Evolutionary conservation across 2,329 filamentous ascomycete genomes (phyloP).

Genomic region (Aspergillus persii): DNA sequence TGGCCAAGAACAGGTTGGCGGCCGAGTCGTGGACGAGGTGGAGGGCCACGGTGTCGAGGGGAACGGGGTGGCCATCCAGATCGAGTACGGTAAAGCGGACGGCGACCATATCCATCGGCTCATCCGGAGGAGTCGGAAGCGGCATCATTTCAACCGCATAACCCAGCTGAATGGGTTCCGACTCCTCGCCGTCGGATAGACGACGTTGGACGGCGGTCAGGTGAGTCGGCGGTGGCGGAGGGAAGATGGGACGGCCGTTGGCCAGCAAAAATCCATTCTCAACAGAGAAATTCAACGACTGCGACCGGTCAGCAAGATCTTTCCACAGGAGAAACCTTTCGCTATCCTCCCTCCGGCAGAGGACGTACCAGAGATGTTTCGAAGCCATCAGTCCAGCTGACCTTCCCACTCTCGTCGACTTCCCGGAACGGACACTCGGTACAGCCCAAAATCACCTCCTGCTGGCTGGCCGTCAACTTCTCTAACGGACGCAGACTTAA

Average conservation of each 20-base stretch:
- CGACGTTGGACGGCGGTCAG: conserved; percentile 36
- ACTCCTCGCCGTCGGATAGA: conserved; percentile 35
- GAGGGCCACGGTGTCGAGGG: conserved; percentile 44
- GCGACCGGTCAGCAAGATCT: not conserved
- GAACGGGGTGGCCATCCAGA: conserved; percentile 42
- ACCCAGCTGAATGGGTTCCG: conserved; percentile 39
- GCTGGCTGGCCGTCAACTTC: conserved; percentile 24
- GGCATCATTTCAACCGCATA: conserved; percentile 44
- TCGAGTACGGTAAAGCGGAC: conserved; percentile 48
- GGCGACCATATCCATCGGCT: conserved; percentile 34
- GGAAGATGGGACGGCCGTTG: conserved; percentile 42
- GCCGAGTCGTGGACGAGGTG: conserved; percentile 36
- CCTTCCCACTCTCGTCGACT: conserved; percentile 25
- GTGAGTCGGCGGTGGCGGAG: conserved; percentile 29
- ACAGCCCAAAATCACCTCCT: conserved; percentile 34
- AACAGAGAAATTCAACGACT: conserved; percentile 38
- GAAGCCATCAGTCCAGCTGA: conserved; percentile 35
- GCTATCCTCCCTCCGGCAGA: not conserved
- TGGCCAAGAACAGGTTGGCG: conserved; percentile 38
- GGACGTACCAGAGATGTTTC: conserved; percentile 36
- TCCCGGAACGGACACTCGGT: conserved; percentile 40
- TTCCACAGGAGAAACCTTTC: not conserved
- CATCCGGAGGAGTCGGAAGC: conserved; percentile 27
- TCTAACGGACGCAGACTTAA: conserved; percentile 26
- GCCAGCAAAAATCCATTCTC: conserved; percentile 35